A percentile compares a stretch with the other conserved stretches of the same genome.
Conservation (phyloP, 1,284 basidiomycete species). For the Apiotrichum akiyoshidainum region DNA sequence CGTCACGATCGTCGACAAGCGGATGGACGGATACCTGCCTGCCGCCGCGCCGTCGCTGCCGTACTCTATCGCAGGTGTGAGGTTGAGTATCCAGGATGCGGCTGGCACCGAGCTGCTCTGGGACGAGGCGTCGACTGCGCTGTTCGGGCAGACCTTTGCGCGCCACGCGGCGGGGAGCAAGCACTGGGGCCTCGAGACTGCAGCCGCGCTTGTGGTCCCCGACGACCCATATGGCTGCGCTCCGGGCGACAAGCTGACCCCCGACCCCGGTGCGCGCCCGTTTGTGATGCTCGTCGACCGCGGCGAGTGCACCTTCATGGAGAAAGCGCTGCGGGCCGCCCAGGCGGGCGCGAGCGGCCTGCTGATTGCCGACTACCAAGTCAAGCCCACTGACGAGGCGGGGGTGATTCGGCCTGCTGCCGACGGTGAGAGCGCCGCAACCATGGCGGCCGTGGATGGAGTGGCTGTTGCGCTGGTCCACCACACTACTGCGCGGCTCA, state of each 20-base stretch:
- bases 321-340: slow-evolving; percentile 67
- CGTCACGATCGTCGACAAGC: slow-evolving; percentile 70
- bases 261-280: not conserved
- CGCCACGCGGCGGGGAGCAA: not conserved
- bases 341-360: slow-evolving; percentile 68
- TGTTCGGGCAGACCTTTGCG: slow-evolving; percentile 11
- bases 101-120: slow-evolving; percentile 41
- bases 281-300: slow-evolving; percentile 48
- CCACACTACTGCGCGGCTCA: slow-evolving; percentile 23
- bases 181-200: slow-evolving; percentile 6
- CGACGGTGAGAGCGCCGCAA: slow-evolving; percentile 18
- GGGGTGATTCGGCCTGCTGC: slow-evolving; percentile 38
- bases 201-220: slow-evolving; percentile 13
- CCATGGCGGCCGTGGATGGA: slow-evolving; percentile 15
- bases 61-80: slow-evolving; percentile 26
- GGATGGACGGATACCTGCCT: slow-evolving; percentile 55
- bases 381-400: not conserved
- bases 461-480: slow-evolving; percentile 35
- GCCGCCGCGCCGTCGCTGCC: slow-evolving; percentile 27
- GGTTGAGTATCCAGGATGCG: not conserved
- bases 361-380: slow-evolving; percentile 58
- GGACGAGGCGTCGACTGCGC: slow-evolving; percentile 38
- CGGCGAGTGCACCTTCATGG: slow-evolving; percentile 75
- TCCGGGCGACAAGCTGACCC: slow-evolving; percentile 4
- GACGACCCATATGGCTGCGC: slow-evolving; percentile 19